Evolutionary conservation across 495 filamentous ascomycete genomes (phyloP), one percentile per base, ranked within the genome.

Genomic region (Letharia lupina): DNA sequence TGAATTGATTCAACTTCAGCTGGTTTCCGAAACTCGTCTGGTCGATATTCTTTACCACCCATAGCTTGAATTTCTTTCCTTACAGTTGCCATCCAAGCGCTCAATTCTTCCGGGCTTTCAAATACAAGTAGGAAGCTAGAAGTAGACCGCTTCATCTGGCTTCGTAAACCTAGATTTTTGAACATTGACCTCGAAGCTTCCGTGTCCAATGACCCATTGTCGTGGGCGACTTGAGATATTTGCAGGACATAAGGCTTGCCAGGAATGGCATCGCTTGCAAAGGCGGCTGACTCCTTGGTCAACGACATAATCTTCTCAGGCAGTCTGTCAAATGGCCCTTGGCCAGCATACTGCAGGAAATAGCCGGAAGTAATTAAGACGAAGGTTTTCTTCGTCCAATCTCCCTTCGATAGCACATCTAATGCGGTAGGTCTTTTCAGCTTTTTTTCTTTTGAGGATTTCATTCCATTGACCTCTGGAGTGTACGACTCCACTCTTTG

Each of bases 201-300:
- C 15, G 78, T 67, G 9, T 80, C 77, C 10, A 68, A 68, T n/a
- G 75, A 73, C 31, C 81, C 82, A 33, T 78, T 74, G 40, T 94
- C 88, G 13, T 85, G 80, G 28, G 87, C 84, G 28, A 83, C 81
- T 60, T 93, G 88, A n/a, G 89, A 91, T 18, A 98, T 83, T 70
- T 97, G 94, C 61, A 98, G 72, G 3, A 98, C 94, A 85, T 88
- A 96, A 69, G 93, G 94, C 67, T 87, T 88, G 35, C 94, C 94
- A 0, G 93, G 91, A 67, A 98, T 94, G 4, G 89, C 84, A 75
- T 98, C 94, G 69, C 87, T 96, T 1, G 89, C 94, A 78, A 96
- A 98, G 28, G 94, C 94, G 16, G 91, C 91, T 9, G 94, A 96
- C 23, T 91, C 84, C 65, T 88, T 88, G 2, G 89, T 89, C 37